These are phyloP conservation scores for Saccharomycopsis guyanensis DNA, from an alignment of 805 yeast species.

Conservation along the genomic window DNA sequence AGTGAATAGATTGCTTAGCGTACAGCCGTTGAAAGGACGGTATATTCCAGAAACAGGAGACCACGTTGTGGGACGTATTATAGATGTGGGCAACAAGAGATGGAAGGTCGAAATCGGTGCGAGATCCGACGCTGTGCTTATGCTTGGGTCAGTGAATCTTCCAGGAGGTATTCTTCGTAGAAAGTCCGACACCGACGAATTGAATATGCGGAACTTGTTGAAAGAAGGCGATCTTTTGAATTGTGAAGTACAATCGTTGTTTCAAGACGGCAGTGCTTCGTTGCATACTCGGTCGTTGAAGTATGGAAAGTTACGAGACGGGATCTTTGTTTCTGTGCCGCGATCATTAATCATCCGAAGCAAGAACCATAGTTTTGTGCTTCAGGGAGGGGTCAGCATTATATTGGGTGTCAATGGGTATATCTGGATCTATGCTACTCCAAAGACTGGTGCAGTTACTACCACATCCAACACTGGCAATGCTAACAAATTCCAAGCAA, in stretches of 20 bases:
- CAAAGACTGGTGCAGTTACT: slow-evolving; percentile 27
- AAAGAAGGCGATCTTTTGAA: slow-evolving; percentile 95
- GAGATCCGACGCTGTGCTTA: slow-evolving; percentile 83
- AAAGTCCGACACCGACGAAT: slow-evolving; percentile 89
- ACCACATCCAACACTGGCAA: slow-evolving; percentile 22
- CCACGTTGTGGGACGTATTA: slow-evolving; percentile 86
- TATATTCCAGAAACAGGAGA: slow-evolving; percentile 95
- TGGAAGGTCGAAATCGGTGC: slow-evolving; percentile 98
- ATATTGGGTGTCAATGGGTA: slow-evolving; percentile 94
- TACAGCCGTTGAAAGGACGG: slow-evolving; percentile 76
- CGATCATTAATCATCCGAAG: slow-evolving; percentile 76
- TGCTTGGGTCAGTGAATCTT: slow-evolving; percentile 91
- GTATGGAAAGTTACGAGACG: slow-evolving; percentile 92
- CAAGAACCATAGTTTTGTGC: slow-evolving; percentile 75
- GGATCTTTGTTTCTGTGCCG: slow-evolving; percentile 75
- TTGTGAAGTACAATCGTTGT: slow-evolving; percentile 91
- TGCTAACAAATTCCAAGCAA: slow-evolving; percentile 30
- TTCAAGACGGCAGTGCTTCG: slow-evolving; percentile 85
- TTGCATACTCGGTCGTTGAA: slow-evolving; percentile 91
- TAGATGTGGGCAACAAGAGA: slow-evolving; percentile 87
- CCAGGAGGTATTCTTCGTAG: slow-evolving; percentile 97
- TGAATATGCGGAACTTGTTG: slow-evolving; percentile 88
- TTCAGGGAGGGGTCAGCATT: slow-evolving; percentile 91
- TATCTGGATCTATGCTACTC: slow-evolving; percentile 80
- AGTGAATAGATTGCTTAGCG: slow-evolving; percentile 82